Conservation (phyloP, 805 yeast species). For the Saturnispora dispora region DNA sequence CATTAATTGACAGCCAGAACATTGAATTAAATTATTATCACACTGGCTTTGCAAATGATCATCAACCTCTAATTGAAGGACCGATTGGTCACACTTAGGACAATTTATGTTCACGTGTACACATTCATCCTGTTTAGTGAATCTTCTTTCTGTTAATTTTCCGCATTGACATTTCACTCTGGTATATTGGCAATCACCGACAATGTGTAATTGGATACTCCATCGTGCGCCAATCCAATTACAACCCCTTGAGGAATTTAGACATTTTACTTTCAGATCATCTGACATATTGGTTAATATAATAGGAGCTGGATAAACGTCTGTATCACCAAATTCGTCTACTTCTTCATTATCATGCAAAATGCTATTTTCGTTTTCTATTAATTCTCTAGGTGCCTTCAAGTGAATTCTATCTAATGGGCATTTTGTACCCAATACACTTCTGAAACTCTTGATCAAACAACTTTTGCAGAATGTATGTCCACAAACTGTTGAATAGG, state of each 20-base stretch:
- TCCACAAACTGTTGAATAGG: conserved; percentile 56
- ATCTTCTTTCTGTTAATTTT: conserved; percentile 16
- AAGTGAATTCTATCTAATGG: conserved; percentile 54
- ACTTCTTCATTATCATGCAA: conserved; percentile 9
- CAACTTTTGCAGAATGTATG: conserved; percentile 60
- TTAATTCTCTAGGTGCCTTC: conserved; percentile 7
- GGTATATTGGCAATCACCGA: conserved; percentile 31
- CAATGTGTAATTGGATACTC: conserved; percentile 44
- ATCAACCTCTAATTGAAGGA: conserved; percentile 26
- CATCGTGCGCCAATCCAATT: conserved; percentile 48
- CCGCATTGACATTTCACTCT: conserved; percentile 29
- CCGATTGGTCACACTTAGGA: conserved; percentile 26
- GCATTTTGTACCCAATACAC: conserved; percentile 34
- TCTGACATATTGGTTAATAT: conserved; percentile 51
- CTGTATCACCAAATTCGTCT: conserved; percentile 15
- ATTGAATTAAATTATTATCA: conserved; percentile 29
- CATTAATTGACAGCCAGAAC: conserved; percentile 35
- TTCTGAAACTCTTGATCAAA: conserved; percentile 36
- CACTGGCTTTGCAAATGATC: conserved; percentile 34
- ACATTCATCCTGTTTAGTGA: conserved; percentile 22
- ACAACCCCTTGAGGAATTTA: conserved; percentile 47
- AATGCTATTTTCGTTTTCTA: background rate
- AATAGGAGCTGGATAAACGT: conserved; percentile 44
- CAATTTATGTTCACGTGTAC: conserved; percentile 33
- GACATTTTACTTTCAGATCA: conserved; percentile 49